phyloP scores from a whole-genome alignment of 805 yeast species.

The Ogataea chonburiensis region DNA sequence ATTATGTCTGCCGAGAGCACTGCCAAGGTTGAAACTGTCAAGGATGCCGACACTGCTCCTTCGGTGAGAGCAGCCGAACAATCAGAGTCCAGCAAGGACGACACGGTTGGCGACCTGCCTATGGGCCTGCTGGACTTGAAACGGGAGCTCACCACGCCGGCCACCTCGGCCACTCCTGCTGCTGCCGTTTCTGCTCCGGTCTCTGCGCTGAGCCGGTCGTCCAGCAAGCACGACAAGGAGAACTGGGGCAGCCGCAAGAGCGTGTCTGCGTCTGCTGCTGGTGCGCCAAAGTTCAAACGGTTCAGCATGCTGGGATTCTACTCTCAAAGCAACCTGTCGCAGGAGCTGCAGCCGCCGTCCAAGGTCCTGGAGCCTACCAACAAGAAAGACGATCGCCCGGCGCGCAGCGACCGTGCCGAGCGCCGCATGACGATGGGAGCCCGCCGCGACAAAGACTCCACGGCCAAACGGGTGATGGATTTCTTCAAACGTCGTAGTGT shows the following conservation, averaged over 20 bases:
- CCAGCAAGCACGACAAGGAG: conserved; percentile 26
- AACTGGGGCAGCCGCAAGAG: conserved; percentile 24
- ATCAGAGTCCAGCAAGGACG: conserved; percentile 1
- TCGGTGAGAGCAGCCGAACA: too few relatives aligned
- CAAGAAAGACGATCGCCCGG: conserved; percentile 11
- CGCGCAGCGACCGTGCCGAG: conserved; percentile 28
- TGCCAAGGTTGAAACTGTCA: conserved; percentile 8
- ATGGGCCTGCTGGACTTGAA: conserved; percentile 3
- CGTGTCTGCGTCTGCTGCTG: conserved; percentile 8
- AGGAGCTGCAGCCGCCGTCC: conserved; percentile 15
- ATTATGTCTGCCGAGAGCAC: conserved; percentile 9
- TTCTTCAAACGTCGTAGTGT: conserved; percentile 68
- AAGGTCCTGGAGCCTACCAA: conserved; percentile 19
- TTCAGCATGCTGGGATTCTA: conserved; percentile 36
- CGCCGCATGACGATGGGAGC: conserved; percentile 30
- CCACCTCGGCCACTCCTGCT: not conserved
- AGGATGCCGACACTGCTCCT: not conserved
- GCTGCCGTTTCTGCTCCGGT: conserved; percentile 3
- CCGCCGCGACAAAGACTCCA: conserved; percentile 49
- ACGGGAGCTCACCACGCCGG: not conserved
- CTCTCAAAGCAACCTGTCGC: conserved; percentile 18
- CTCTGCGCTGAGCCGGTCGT: conserved; percentile 6
- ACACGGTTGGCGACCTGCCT: conserved; percentile 2
- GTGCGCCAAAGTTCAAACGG: conserved; percentile 30
- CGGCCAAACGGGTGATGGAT: conserved; percentile 76